These are phyloP conservation scores for Pleurotus eryngii DNA, from an alignment of 768 basidiomycete species.

Conservation along the genomic window DNA sequence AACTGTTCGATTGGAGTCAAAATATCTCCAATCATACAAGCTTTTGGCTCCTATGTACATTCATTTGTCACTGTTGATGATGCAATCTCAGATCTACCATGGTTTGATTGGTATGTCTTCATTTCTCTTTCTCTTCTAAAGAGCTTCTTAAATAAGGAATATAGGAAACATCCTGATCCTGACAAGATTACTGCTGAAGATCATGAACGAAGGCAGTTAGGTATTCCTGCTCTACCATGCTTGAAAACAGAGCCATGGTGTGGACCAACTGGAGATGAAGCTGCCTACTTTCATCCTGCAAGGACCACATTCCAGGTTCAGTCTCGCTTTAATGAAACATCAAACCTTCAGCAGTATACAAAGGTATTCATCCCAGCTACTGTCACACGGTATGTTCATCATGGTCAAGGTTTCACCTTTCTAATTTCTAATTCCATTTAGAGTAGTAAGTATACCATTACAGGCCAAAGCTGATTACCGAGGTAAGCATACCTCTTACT, in stretches of 20 bases:
- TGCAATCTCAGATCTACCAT: slow-evolving; percentile 69
- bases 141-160: neutral
- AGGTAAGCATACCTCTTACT: slow-evolving; percentile 28
- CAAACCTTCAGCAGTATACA: slow-evolving; percentile 63
- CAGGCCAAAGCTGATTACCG: slow-evolving; percentile 59
- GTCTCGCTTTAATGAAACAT: slow-evolving; percentile 40
- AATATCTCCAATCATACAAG: slow-evolving; percentile 43
- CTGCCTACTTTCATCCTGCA: slow-evolving; percentile 31
- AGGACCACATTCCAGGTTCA: slow-evolving; percentile 42
- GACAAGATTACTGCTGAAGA: slow-evolving; percentile 35
- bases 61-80: slow-evolving; percentile 61
- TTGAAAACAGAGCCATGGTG: slow-evolving; percentile 28
- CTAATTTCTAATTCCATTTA: slow-evolving; percentile 20
- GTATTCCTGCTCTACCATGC: slow-evolving; percentile 32
- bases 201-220: slow-evolving; percentile 5
- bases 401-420: neutral
- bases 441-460: slow-evolving; percentile 61
- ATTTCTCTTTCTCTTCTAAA: neutral
- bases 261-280: slow-evolving; percentile 27
- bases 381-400: slow-evolving; percentile 50
- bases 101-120: slow-evolving; percentile 66
- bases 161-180: neutral
- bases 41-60: slow-evolving; percentile 54
- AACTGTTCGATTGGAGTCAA: slow-evolving; percentile 39
- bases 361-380: slow-evolving; percentile 44